Evolutionary conservation across 1,139 yeast genomes (phyloP).

Genomic region (Saccharomyces hybrid): DNA sequence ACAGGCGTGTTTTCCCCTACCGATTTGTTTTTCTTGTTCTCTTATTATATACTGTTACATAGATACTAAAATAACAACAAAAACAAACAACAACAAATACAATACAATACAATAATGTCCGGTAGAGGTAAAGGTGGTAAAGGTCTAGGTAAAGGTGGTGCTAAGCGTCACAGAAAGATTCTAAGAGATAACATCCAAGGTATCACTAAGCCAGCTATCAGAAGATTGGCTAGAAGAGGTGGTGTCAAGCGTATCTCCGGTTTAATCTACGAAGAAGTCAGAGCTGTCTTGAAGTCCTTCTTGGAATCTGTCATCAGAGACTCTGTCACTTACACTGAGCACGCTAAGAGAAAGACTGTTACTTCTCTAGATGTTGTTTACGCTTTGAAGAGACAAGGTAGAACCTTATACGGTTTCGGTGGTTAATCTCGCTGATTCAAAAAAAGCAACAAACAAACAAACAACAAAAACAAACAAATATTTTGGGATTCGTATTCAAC

Average conservation of each 20-base stretch:
- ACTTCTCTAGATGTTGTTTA: slow-evolving; percentile 94
- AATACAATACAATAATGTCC: slow-evolving; percentile 42
- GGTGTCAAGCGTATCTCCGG: slow-evolving; percentile 99
- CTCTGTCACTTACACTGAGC: slow-evolving; percentile 96
- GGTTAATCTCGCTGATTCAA: slow-evolving; percentile 44
- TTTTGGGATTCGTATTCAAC: slow-evolving; percentile 9
- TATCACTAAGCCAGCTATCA: slow-evolving; percentile 96
- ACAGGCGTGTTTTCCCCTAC: not conserved
- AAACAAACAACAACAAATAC: slow-evolving; percentile 1
- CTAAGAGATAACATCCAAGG: slow-evolving; percentile 98
- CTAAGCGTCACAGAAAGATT: slow-evolving; percentile 98
- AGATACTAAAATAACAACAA: slow-evolving; percentile 1
- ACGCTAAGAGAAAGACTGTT: slow-evolving; percentile 98
- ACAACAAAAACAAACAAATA: not conserved
- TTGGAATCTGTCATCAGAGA: slow-evolving; percentile 93
- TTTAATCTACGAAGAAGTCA: slow-evolving; percentile 93
- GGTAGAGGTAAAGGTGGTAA: slow-evolving; percentile 99
- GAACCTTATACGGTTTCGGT: slow-evolving; percentile 99
- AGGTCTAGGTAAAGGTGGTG: slow-evolving; percentile 98
- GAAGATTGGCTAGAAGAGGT: slow-evolving; percentile 99
- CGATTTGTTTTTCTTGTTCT: too few relatives aligned
- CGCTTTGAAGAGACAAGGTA: slow-evolving; percentile 98
- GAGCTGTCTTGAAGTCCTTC: slow-evolving; percentile 89
- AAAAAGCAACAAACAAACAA: not conserved
- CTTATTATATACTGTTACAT: not conserved